Evolutionary conservation across 2,329 filamentous ascomycete species (phyloP).

Genomic region (Cordyceps militaris): DNA sequence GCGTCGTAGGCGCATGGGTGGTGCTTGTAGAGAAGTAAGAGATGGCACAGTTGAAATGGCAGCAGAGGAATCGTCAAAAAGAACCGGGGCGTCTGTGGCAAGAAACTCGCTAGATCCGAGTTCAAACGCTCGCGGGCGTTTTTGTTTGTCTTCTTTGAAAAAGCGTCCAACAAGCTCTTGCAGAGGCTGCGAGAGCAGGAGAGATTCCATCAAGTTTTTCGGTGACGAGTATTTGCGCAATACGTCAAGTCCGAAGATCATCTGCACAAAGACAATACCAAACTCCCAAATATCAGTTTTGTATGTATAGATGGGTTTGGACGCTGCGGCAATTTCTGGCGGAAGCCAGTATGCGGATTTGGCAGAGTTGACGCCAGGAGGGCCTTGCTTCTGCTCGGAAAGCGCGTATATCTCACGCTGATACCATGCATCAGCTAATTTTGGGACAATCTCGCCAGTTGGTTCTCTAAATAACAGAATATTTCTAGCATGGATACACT

Average conservation of each 20-base stretch:
- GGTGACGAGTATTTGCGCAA: slow-evolving; percentile 74
- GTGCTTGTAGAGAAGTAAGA: slow-evolving; percentile 33
- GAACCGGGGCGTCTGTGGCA: slow-evolving; percentile 55
- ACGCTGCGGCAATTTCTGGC: slow-evolving; percentile 62
- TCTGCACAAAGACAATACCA: slow-evolving; percentile 84
- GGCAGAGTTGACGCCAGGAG: slow-evolving; percentile 50
- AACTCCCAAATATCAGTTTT: slow-evolving; percentile 96
- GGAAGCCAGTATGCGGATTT: slow-evolving; percentile 79
- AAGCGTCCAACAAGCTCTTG: slow-evolving; percentile 76
- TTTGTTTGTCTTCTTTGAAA: slow-evolving; percentile 78
- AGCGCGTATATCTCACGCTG: slow-evolving; percentile 61
- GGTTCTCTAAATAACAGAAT: slow-evolving; percentile 67
- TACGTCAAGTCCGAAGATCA: slow-evolving; percentile 81
- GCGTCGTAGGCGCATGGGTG: slow-evolving; percentile 46
- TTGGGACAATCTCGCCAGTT: slow-evolving; percentile 63
- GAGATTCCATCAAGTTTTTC: slow-evolving; percentile 60
- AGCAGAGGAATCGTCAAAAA: slow-evolving; percentile 39
- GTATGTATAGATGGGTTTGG: slow-evolving; percentile 56
- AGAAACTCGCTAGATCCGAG: slow-evolving; percentile 58
- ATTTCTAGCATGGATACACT: slow-evolving; percentile 72
- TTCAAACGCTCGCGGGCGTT: slow-evolving; percentile 75
- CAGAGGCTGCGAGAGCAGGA: slow-evolving; percentile 66
- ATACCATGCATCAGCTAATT: slow-evolving; percentile 67
- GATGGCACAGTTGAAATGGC: slow-evolving; percentile 37
- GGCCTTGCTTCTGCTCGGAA: slow-evolving; percentile 42